A percentile compares a stretch with the other conserved stretches of the same genome.
These are phyloP conservation scores for Pseudopediastrum boryanum DNA, from an alignment of 139 green algal species.

Conservation along the genomic window DNA sequence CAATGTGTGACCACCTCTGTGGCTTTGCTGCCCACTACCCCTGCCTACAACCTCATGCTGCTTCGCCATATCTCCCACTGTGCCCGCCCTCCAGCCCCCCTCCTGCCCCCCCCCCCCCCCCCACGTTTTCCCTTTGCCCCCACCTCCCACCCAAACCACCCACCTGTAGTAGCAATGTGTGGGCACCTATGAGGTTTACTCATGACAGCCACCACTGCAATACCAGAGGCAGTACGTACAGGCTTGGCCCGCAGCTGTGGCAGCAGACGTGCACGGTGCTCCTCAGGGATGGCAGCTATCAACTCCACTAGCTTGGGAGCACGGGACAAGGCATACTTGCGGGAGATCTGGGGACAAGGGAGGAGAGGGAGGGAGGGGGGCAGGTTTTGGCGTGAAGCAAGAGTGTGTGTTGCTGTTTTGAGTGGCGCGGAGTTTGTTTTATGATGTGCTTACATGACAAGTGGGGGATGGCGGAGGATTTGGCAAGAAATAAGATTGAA, in stretches of 20 bases:
- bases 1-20: too few species aligned
- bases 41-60: slow-evolving; percentile 59
- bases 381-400: not conserved
- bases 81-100: not conserved
- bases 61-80: slow-evolving; percentile 41
- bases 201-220: slow-evolving; percentile 99
- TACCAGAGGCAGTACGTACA: slow-evolving; percentile 93
- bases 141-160: not conserved
- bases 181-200: slow-evolving; percentile 98
- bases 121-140: too few species aligned
- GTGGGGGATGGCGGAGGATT: not conserved
- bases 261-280: slow-evolving; percentile 83
- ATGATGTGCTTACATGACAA: not conserved
- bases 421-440: not conserved
- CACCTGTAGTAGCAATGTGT: slow-evolving; percentile 96
- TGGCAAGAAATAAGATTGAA: not conserved
- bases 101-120: not conserved
- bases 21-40: too few species aligned
- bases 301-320: slow-evolving; percentile 97
- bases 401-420: not conserved
- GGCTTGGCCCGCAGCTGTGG: slow-evolving; percentile 87
- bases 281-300: slow-evolving; percentile 95
- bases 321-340: slow-evolving; percentile 51
- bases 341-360: slow-evolving; percentile 12
- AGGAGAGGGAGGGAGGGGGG: not conserved